Evolutionary conservation across 306 rosid genomes (phyloP), one percentile per base, ranked within the genome.

Genomic region (Vachellia collinsii): DNA sequence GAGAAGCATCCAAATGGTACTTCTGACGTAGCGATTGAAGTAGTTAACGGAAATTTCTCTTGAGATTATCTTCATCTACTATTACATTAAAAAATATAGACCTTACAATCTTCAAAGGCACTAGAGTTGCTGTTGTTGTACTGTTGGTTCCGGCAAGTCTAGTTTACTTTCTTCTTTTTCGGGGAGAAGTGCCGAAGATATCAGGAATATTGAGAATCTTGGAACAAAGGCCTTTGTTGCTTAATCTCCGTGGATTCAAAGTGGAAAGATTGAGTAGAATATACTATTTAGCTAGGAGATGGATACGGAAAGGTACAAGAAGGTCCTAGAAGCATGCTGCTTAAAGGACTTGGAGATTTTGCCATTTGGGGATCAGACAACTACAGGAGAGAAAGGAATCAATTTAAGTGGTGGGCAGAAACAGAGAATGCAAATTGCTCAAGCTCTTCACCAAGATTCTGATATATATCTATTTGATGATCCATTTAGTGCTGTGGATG

Each of bases 341-440:
- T 50, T 92, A 79, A 89, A 88, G 79, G 97, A 94, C 86, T 85
- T 91, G 42, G 97, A 91, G 83, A 82, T 88, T 75, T 88, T 94
- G 22, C 51, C 97, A 5, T 90, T 86, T 74, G 98, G 97, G 16
- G 99, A 94, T 86, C 95, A 93, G 54, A 94, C 99, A 3, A 68
- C 90, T 76, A 90, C 93, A 39, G 97, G 95, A 75, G 99, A 94
- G 74, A 82, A 95, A 65, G 99, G 99, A 54, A 92, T 94, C 88
- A 93, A 94, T 90, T 81, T 94, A 87, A 94, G 97, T 48, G 97
- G 99, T 0, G 99, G 99, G 59, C 97, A 94, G 76, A 93, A 93
- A 73, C 93, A 94, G 81, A 93, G 97, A 82, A 84, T 94, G 85
- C 98, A 94, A 83, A 91, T 92, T 51, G 98, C 95, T 1, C 91